A percentile compares a stretch with the other conserved stretches of the same genome.
Conservation (phyloP, 352 stramenopile genomes). For the Phytophthora megakarya region DNA sequence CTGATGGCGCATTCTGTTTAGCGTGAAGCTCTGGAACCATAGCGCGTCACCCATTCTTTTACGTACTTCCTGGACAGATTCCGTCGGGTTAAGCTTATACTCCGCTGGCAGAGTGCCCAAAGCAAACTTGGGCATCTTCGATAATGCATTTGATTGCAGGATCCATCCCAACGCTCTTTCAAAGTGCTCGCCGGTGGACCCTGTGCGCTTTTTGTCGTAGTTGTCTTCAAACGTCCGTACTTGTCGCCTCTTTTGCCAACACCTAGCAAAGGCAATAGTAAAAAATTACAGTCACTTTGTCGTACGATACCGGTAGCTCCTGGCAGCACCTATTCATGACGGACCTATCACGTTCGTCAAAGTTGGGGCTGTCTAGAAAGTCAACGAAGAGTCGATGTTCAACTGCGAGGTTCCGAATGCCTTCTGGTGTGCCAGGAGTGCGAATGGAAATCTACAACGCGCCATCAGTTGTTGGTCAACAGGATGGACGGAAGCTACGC, state of each 20-base stretch:
- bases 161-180: constrained; percentile 44
- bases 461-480: not conserved
- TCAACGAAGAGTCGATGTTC: constrained; percentile 61
- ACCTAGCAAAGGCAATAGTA: too few species aligned
- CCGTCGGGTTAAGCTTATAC: constrained; percentile 29
- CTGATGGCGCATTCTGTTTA: constrained; percentile 48
- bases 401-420: constrained; percentile 39
- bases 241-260: constrained; percentile 51
- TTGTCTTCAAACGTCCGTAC: constrained; percentile 44
- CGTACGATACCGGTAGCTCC: too few species aligned
- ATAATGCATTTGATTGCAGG: constrained; percentile 47
- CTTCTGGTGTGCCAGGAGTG: constrained; percentile 47
- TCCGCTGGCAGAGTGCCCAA: constrained; percentile 48
- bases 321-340: not conserved
- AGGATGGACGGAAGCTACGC: not conserved
- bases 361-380: constrained; percentile 58
- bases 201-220: constrained; percentile 42
- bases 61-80: constrained; percentile 40
- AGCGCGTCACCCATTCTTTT: constrained; percentile 43
- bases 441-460: constrained; percentile 64
- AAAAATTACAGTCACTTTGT: too few species aligned
- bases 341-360: constrained; percentile 47
- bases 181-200: constrained; percentile 40
- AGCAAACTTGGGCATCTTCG: constrained; percentile 59
- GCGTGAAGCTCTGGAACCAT: constrained; percentile 53